Base-by-base conservation (phyloP, 2,329 filamentous ascomycete species). In the Boeremia exigua region DNA sequence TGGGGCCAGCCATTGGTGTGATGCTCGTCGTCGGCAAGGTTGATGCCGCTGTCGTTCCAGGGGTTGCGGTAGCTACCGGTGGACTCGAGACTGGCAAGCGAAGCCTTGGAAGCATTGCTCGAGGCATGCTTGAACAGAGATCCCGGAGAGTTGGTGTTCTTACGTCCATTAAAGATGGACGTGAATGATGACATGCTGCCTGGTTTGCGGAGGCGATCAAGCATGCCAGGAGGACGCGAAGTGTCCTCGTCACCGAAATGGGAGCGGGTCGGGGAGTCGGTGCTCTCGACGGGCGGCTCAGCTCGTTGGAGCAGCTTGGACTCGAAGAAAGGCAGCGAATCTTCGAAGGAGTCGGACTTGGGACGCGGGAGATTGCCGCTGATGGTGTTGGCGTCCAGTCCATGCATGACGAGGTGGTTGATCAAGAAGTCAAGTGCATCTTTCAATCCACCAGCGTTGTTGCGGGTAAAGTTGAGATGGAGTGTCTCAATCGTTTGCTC, bases 331-430 rank as follows among this genome's bases (percentile, higher is more conserved):
- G 93, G 94, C 48, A 98, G 83, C 7, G 94, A 96, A 68, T 99
- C 94, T 74, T 99, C 95, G 63, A 99, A 99, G 0, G 95, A 97
- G 75, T 99, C 95, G 1, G 95, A 98, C 80, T 98, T 97, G 60
- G 95, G 95, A n/a, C 95, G 90, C 17, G 94, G 92, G 62, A 98
- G 95, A n/a, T 92, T 88, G 48, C 95, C 95, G 76, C 96, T 96
- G 69, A 98, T 88, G 37, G 92, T 88, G 54, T 64, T 75, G 27
- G 85, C 90, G 68, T 98, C 92, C n/a, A 97, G 86, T n/a, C 91
- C 90, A 42, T 92, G 89, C 39, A 91, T 89, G 27, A 96, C 90
- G 58, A 98, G 86, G 59, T 92, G 87, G 38, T 91, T 88, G 66
- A 95, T 89, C 65, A 99, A 81, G 74, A 96, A 96, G 68, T 99